Base-by-base conservation (phyloP, 177 flowering plant genomes). In the Vitis hybrid region DNA sequence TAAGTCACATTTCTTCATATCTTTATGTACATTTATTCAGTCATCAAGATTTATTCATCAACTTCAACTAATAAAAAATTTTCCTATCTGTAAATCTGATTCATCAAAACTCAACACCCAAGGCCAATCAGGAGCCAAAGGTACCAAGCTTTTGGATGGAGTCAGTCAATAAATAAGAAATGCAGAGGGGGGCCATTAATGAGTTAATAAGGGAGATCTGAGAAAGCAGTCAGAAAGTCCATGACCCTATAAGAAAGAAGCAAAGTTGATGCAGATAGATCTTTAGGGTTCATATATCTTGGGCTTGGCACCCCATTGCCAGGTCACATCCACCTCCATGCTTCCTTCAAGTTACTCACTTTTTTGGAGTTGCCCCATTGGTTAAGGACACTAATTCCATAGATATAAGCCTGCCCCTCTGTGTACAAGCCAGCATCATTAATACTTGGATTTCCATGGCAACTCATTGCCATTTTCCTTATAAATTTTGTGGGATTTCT, bases 231-330 rank as follows among this genome's bases (percentile, higher is more conserved):
- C 63, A 60, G 63, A 60, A 24, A 6, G 12, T 61, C 48, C 48
- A 41, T 41, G 9, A 41, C 48, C 32, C 9, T 41, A 9, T 41
- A 41, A 41, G 48, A 41, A 41, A 41, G 63, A n/a, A 65, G 8
- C 20, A 24, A 52, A n/a, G 72, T 50, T 64, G 78, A 71, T 71
- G 67, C 63, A 11, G 76, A 69, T 68, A 51, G 63, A 60, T 77
- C 73, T 61, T 13, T 11, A 20, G 49, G 53, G 41, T 30, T 46
- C 35, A 62, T 50, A 13, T 41, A 48, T 58, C 58, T 69, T 61
- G 71, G 73, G 11, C 56, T 64, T 61, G 20, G 51, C 32, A 62
- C 56, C 76, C 6, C 48, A 41, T 55, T 61, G 80, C 61, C 56
- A 30, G 5, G 74, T 77, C 80, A 65, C 80, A 73, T 73, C 80